Evolutionary conservation across 768 basidiomycete genomes (phyloP).

Genomic region (Podaxis pistillaris): DNA sequence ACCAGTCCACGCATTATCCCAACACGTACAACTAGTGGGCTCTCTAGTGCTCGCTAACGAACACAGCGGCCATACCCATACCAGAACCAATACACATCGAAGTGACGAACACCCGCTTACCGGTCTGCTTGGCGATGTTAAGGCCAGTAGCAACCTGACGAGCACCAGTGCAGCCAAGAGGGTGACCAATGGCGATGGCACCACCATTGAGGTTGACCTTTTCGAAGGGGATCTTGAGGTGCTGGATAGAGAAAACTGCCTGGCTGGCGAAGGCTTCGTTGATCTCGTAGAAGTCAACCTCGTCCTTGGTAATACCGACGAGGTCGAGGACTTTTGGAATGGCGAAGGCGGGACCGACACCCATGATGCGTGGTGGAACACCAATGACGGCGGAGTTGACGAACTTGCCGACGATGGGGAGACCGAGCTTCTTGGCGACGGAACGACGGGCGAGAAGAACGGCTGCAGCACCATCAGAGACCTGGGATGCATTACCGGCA

Average conservation of each 20-base stretch:
- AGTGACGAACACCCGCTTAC: conserved; percentile 77
- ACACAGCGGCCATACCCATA: conserved; percentile 89
- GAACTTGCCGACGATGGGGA: conserved; percentile 88
- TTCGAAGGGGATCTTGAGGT: conserved; percentile 65
- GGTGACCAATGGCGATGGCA: conserved; percentile 88
- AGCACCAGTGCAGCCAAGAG: conserved; percentile 84
- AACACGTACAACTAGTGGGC: not conserved
- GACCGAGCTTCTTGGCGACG: conserved; percentile 74
- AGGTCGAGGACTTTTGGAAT: conserved; percentile 73
- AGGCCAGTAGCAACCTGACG: conserved; percentile 86
- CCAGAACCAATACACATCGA: conserved; percentile 91
- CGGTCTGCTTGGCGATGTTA: conserved; percentile 76
- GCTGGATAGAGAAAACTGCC: conserved; percentile 71
- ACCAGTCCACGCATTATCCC: not conserved
- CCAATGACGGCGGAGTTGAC: conserved; percentile 69
- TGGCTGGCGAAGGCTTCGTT: conserved; percentile 90
- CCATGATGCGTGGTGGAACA: conserved; percentile 88
- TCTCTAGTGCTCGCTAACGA: conserved; percentile 80
- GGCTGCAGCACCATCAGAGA: conserved; percentile 91
- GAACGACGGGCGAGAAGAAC: conserved; percentile 82
- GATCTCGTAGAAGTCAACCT: conserved; percentile 90
- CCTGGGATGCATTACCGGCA: conserved; percentile 83
- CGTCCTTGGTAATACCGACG: conserved; percentile 60
- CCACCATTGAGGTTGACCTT: conserved; percentile 90
- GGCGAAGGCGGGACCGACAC: conserved; percentile 87